phyloP scores from a whole-genome alignment of 1,284 basidiomycete genomes.

The Cryptococcus deneoformans region DNA sequence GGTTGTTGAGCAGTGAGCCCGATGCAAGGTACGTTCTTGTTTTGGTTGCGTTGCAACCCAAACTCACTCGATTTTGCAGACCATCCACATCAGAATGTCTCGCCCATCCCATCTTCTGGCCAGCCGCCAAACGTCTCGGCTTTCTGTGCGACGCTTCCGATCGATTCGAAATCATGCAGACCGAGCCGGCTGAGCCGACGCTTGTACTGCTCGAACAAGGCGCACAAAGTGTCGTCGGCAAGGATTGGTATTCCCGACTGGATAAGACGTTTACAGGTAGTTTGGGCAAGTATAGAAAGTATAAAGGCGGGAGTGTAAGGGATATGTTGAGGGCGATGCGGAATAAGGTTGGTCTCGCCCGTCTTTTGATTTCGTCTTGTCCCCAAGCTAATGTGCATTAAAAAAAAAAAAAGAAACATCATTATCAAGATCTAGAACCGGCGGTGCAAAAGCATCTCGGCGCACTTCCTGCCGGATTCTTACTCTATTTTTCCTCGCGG shows the following conservation, averaged over 20 bases:
- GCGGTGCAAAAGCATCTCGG: slow-evolving; percentile 83
- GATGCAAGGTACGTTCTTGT: slow-evolving; percentile 59
- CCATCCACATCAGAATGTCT: slow-evolving; percentile 84
- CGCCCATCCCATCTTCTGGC: slow-evolving; percentile 97
- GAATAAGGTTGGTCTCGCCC: no score
- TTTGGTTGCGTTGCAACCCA: not conserved
- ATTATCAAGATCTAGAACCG: slow-evolving; percentile 87
- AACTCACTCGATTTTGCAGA: slow-evolving; percentile 51
- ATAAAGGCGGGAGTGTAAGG: slow-evolving; percentile 84
- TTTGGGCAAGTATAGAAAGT: slow-evolving; percentile 94
- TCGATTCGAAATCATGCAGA: slow-evolving; percentile 95
- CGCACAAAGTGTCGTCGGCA: slow-evolving; percentile 66
- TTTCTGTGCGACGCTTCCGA: slow-evolving; percentile 98
- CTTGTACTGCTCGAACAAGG: slow-evolving; percentile 72
- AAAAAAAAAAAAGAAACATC: slow-evolving; percentile 99
- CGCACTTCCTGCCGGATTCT: slow-evolving; percentile 85
- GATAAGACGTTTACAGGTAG: slow-evolving; percentile 91
- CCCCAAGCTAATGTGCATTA: no score
- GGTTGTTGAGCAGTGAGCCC: slow-evolving; percentile 74
- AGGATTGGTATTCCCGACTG: slow-evolving; percentile 81
- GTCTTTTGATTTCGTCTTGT: no score
- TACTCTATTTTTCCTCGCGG: slow-evolving; percentile 88
- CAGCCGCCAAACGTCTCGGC: slow-evolving; percentile 73
- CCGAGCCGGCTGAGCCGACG: slow-evolving; percentile 62
- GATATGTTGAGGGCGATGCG: slow-evolving; percentile 88